Conservation (phyloP, 331 rosid species). For the Quercus lobata region DNA sequence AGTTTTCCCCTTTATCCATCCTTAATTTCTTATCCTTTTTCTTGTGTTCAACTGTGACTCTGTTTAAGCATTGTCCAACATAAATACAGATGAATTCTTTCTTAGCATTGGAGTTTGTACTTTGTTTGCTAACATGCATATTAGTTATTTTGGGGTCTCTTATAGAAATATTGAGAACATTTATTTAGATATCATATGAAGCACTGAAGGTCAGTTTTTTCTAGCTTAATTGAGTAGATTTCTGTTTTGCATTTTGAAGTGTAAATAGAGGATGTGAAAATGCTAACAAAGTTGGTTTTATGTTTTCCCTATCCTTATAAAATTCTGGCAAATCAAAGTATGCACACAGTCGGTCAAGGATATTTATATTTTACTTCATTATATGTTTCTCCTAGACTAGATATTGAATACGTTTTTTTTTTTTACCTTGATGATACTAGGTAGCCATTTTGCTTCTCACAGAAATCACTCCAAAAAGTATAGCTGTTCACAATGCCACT, state of each 20-base stretch:
- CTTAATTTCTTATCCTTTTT: neutral
- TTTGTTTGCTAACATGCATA: neutral
- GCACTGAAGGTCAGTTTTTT: neutral
- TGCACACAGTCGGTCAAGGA: neutral
- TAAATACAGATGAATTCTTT: neutral
- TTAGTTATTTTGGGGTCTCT: neutral
- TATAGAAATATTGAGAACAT: neutral
- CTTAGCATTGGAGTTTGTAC: neutral
- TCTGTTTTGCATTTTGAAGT: neutral
- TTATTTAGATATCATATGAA: neutral
- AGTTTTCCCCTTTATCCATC: neutral
- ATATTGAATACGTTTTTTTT: neutral
- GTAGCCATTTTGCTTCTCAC: slow-evolving; percentile 97
- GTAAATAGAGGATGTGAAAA: neutral
- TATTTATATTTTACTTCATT: neutral
- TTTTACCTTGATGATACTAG: slow-evolving; percentile 37
- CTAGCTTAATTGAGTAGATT: neutral
- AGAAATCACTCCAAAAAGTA: slow-evolving; percentile 98
- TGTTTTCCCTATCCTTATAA: neutral
- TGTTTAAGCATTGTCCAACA: neutral
- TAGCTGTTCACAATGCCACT: slow-evolving; percentile 94
- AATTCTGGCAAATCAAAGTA: slow-evolving; percentile 12
- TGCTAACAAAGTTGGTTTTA: neutral
- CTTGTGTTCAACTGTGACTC: neutral
- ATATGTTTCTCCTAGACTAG: slow-evolving; percentile 12